Conservation (phyloP, 1,139 yeast genomes). For the Yamadazyma aaseri region DNA sequence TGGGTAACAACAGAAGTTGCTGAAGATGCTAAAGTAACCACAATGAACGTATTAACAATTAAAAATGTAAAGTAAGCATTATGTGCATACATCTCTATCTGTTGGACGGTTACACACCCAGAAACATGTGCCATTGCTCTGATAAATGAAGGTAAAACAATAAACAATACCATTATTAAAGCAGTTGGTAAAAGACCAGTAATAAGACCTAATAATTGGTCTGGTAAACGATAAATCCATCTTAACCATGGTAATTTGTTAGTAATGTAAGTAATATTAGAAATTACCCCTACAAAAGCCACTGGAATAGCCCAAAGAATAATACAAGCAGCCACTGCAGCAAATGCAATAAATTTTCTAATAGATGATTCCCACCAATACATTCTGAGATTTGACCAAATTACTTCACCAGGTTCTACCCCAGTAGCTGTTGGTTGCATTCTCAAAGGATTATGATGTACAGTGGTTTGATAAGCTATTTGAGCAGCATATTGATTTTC, state of each 20-base stretch:
- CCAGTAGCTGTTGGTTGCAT: constrained; percentile 53
- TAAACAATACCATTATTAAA: constrained; percentile 64
- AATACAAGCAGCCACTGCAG: constrained; percentile 57
- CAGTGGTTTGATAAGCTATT: constrained; percentile 60
- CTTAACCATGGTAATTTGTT: constrained; percentile 58
- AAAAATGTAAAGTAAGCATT: constrained; percentile 70
- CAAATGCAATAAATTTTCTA: constrained; percentile 56
- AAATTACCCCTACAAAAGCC: constrained; percentile 76
- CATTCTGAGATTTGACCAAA: constrained; percentile 71
- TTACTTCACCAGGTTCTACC: constrained; percentile 58
- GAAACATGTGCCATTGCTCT: constrained; percentile 66
- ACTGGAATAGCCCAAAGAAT: constrained; percentile 87
- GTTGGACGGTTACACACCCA: constrained; percentile 65
- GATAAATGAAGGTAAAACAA: constrained; percentile 77
- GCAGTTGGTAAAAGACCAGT: constrained; percentile 79
- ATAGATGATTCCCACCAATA: constrained; percentile 81
- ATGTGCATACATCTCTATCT: constrained; percentile 72
- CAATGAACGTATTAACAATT: constrained; percentile 68
- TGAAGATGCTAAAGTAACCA: constrained; percentile 68
- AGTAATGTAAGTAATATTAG: constrained; percentile 68
- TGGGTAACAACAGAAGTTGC: constrained; percentile 72
- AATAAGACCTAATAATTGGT: constrained; percentile 55
- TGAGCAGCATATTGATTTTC: constrained; percentile 71
- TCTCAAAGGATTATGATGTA: constrained; percentile 54
- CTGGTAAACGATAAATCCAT: constrained; percentile 65